These are phyloP conservation scores for Aspergillus sp. DNA, from an alignment of 2,329 filamentous ascomycete species.

Conservation along the genomic window DNA sequence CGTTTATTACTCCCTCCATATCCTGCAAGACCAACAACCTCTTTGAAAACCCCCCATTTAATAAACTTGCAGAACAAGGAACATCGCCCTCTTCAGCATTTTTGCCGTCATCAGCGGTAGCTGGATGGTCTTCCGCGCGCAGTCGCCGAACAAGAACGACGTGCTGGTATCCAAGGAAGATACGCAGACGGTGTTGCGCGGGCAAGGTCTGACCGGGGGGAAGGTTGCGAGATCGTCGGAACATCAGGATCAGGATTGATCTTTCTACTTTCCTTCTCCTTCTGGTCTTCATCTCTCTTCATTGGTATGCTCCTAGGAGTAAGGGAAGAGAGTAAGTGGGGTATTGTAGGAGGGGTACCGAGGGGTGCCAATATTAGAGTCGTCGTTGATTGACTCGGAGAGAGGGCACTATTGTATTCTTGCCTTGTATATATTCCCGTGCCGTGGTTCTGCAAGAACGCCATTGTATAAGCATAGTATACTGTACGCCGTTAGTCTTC, in stretches of 20 bases:
- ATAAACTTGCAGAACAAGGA: neutral
- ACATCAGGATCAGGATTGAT: neutral
- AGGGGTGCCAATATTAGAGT: no score
- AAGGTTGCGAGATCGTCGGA: neutral
- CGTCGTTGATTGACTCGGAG: no score
- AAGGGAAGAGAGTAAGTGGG: no score
- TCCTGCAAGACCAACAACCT: neutral
- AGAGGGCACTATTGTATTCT: no score
- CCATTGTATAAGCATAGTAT: no score
- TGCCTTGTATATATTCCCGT: no score
- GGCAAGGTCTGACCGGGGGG: neutral
- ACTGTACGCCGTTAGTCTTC: no score
- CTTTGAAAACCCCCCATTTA: neutral
- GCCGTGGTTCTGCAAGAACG: no score
- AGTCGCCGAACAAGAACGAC: neutral
- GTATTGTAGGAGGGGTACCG: no score
- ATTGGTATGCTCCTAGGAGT: no score
- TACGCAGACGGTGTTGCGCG: neutral
- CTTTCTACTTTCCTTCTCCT: no score
- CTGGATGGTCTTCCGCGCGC: neutral
- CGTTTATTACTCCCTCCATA: neutral
- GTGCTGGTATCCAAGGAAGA: neutral
- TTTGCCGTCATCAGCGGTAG: neutral
- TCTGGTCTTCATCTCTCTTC: no score
- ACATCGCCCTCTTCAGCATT: neutral